phyloP scores from a whole-genome alignment of 805 yeast species.

The Priceomyces medius region DNA sequence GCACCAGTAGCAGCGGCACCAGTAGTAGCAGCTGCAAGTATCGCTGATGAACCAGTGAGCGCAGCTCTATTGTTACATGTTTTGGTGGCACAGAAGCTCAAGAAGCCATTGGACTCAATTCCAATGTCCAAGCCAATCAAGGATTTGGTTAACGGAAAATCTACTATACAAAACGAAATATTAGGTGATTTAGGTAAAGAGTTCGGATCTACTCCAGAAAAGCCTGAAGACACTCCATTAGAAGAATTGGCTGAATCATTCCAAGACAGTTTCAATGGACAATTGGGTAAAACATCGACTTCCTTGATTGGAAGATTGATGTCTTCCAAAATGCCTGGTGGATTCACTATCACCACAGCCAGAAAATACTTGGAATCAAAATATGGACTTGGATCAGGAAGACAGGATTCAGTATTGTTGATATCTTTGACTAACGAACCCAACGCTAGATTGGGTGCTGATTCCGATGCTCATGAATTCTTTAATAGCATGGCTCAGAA shows the following conservation, averaged over 20 bases:
- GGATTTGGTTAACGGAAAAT: slow-evolving; percentile 97
- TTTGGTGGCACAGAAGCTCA: slow-evolving; percentile 91
- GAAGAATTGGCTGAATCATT: slow-evolving; percentile 93
- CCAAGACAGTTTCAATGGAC: slow-evolving; percentile 87
- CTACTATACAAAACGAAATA: slow-evolving; percentile 97
- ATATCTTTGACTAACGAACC: slow-evolving; percentile 89
- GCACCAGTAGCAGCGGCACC: slow-evolving; percentile 66
- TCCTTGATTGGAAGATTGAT: slow-evolving; percentile 87
- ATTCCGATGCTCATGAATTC: slow-evolving; percentile 86
- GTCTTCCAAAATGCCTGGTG: slow-evolving; percentile 99
- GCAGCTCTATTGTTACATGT: slow-evolving; percentile 83
- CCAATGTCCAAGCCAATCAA: slow-evolving; percentile 92
- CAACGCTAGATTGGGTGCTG: slow-evolving; percentile 79
- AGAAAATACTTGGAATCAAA: slow-evolving; percentile 89
- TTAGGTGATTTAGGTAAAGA: slow-evolving; percentile 98
- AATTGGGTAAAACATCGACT: slow-evolving; percentile 89
- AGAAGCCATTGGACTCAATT: slow-evolving; percentile 82
- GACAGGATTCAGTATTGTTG: slow-evolving; percentile 89
- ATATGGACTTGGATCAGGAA: slow-evolving; percentile 90
- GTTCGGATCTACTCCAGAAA: slow-evolving; percentile 96
- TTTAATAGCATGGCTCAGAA: slow-evolving; percentile 80
- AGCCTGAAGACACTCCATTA: slow-evolving; percentile 97
- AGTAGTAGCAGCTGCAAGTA: slow-evolving; percentile 76
- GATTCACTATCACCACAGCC: slow-evolving; percentile 87
- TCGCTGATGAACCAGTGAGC: slow-evolving; percentile 87